Conservation (phyloP, 257 asterid genomes). For the Solanum phureja region DNA sequence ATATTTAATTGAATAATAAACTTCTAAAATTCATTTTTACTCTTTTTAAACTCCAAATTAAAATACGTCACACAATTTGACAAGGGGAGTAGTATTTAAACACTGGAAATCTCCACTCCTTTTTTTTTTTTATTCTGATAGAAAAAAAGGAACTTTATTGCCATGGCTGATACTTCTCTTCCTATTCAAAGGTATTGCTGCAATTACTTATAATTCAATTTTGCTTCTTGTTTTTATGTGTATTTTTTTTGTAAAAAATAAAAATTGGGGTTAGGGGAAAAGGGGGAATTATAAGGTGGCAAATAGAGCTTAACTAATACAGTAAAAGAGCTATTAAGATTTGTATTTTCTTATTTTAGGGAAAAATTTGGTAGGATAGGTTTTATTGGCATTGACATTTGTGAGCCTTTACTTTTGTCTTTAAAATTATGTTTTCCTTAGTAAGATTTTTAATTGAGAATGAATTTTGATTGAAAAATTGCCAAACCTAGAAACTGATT, state of each 20-base stretch:
- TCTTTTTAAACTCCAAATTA: neutral
- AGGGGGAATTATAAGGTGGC: neutral
- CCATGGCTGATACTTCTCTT: neutral
- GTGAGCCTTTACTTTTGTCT: neutral
- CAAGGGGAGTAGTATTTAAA: neutral
- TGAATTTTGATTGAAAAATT: neutral
- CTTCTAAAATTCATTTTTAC: neutral
- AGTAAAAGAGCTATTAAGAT: too few species aligned
- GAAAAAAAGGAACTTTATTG: neutral
- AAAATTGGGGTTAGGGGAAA: neutral
- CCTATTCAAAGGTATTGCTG: neutral
- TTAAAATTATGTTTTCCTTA: neutral
- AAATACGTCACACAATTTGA: neutral
- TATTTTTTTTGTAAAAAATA: neutral
- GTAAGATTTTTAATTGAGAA: neutral
- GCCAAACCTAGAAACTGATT: neutral
- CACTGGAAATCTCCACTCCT: neutral
- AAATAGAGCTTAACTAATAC: too few species aligned
- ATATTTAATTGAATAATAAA: too few species aligned
- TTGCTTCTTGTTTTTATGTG: neutral
- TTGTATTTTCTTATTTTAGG: neutral
- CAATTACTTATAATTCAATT: neutral
- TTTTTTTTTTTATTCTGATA: neutral
- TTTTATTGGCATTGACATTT: neutral
- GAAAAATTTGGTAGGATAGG: neutral